Percentiles rank a stretch among this genome's conserved stretches.
Conservation (phyloP, 1,284 basidiomycete genomes). For the Apiotrichum laibachii region DNA sequence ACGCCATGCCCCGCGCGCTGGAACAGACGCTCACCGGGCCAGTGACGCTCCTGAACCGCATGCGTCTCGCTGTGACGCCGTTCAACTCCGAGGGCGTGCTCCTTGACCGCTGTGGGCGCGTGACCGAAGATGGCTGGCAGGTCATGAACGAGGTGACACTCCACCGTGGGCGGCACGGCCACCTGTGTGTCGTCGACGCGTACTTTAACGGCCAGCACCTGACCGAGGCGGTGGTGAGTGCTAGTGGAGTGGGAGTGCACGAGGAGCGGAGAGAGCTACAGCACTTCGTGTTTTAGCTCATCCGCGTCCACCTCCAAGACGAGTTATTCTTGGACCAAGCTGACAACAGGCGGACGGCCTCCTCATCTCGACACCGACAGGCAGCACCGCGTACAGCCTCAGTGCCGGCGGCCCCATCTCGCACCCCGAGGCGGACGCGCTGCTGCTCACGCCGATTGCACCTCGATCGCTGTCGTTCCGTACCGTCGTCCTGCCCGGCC, state of each 20-base stretch:
- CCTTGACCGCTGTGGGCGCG: slow-evolving; percentile 50
- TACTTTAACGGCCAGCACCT: slow-evolving; percentile 94
- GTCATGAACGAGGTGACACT: slow-evolving; percentile 97
- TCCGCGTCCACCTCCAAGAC: background rate
- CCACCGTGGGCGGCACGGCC: slow-evolving; percentile 85
- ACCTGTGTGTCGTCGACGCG: slow-evolving; percentile 90
- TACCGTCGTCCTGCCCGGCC: slow-evolving; percentile 80
- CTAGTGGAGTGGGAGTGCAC: no score
- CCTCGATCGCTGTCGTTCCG: slow-evolving; percentile 90
- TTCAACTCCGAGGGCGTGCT: slow-evolving; percentile 61
- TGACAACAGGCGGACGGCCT: slow-evolving; percentile 77
- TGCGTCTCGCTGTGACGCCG: slow-evolving; percentile 79
- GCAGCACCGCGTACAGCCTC: slow-evolving; percentile 93
- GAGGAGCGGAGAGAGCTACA: no score
- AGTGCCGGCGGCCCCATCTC: slow-evolving; percentile 96
- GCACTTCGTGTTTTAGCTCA: no score
- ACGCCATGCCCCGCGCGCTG: slow-evolving; percentile 63
- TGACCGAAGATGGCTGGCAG: slow-evolving; percentile 67
- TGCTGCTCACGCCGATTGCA: slow-evolving; percentile 91
- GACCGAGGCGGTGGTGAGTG: slow-evolving; percentile 86
- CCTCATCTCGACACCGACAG: slow-evolving; percentile 92
- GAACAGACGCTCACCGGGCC: slow-evolving; percentile 61
- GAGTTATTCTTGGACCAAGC: background rate
- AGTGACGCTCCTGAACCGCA: slow-evolving; percentile 69
- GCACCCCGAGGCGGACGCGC: slow-evolving; percentile 83